A percentile compares a stretch with the other conserved stretches of the same genome.
phyloP scores from a whole-genome alignment of 768 basidiomycete species.

The Zangia roseola region DNA sequence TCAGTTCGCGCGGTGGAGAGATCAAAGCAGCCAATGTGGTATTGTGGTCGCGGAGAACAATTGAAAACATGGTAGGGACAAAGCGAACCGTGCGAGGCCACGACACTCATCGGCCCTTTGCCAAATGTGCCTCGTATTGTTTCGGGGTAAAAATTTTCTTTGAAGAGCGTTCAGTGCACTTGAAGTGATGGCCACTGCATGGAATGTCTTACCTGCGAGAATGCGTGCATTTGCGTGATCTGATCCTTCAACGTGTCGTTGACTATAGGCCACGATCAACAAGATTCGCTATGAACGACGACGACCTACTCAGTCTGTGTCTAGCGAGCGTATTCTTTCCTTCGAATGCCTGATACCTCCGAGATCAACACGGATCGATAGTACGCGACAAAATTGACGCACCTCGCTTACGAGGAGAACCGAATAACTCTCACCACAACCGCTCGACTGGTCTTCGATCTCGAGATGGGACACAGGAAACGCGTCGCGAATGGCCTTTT shows the following conservation, averaged over 20 bases:
- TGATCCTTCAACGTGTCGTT: constrained; percentile 73
- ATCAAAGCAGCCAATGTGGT: constrained; percentile 2
- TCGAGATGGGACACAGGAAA: constrained; percentile 67
- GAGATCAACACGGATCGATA: background rate
- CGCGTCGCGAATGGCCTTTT: constrained; percentile 59
- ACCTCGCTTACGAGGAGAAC: constrained; percentile 79
- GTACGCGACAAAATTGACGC: constrained; percentile 17
- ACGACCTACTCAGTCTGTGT: constrained; percentile 62
- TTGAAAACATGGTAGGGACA: background rate
- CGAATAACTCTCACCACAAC: constrained; percentile 78
- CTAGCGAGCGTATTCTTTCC: constrained; percentile 78
- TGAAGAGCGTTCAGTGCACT: background rate
- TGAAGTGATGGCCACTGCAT: background rate
- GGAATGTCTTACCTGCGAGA: constrained; percentile 65
- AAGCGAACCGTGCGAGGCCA: background rate
- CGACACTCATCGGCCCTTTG: constrained; percentile 28
- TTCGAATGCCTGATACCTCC: constrained; percentile 57
- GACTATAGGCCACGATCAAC: constrained; percentile 42
- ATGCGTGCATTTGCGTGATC: constrained; percentile 82
- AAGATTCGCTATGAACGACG: background rate
- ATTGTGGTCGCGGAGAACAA: constrained; percentile 6
- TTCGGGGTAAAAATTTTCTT: constrained; percentile 75
- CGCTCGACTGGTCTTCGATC: constrained; percentile 74
- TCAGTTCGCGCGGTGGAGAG: background rate
- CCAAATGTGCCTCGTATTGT: constrained; percentile 55